Conservation (phyloP, 129 eudicot species). For the Tagetes erecta region DNA sequence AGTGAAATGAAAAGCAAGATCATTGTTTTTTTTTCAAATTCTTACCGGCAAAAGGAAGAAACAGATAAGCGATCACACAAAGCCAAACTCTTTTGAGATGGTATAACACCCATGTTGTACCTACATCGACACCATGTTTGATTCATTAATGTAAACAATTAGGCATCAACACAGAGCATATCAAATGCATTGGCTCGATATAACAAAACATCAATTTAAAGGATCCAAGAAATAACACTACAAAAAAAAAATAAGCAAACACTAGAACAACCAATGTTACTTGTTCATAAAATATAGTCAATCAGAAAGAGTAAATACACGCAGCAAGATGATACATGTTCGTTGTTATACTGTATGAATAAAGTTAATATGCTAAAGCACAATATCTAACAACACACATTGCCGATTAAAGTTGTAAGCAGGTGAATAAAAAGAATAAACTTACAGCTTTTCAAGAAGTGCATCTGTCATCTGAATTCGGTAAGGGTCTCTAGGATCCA, state of each 20-base stretch:
- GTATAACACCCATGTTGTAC: constrained; percentile 89
- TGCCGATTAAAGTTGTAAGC: neutral
- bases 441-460: constrained; percentile 91
- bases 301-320: neutral
- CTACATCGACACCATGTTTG: constrained; percentile 40
- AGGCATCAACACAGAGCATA: neutral
- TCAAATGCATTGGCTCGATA: neutral
- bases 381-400: neutral
- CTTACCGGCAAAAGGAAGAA: constrained; percentile 89
- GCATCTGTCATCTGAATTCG: constrained; percentile 83
- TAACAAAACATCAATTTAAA: neutral
- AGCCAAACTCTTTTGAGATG: constrained; percentile 79
- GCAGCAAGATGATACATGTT: neutral
- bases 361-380: neutral
- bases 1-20: neutral
- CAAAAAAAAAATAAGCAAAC: neutral
- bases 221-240: neutral
- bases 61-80: constrained; percentile 74
- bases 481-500: constrained; percentile 80
- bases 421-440: neutral
- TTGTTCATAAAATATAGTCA: neutral
- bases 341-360: neutral
- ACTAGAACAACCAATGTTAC: neutral
- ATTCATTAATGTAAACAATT: neutral
- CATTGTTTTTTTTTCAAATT: neutral